A percentile compares a stretch with the other conserved stretches of the same genome.
These are phyloP conservation scores for Amanita pallidorosea DNA, from an alignment of 768 basidiomycete genomes.

Conservation along the genomic window DNA sequence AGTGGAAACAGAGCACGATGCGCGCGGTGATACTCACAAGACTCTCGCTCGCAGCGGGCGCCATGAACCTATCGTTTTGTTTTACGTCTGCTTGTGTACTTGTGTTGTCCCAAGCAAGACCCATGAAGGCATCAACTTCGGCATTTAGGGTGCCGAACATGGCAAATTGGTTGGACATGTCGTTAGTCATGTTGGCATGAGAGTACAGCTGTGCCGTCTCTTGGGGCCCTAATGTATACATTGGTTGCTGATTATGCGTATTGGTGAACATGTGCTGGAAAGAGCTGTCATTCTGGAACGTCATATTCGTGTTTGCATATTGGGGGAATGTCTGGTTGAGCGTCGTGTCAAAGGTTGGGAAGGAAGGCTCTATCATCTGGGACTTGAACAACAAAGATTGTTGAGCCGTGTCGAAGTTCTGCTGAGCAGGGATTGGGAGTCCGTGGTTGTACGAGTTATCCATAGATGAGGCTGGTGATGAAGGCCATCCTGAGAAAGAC, in stretches of 20 bases:
- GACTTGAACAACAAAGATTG: not conserved
- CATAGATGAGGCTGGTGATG: conserved; percentile 11
- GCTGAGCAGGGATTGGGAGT: conserved; percentile 12
- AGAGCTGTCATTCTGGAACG: conserved; percentile 9
- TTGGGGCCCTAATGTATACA: conserved; percentile 9
- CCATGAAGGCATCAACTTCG: conserved; percentile 18
- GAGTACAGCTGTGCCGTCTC: conserved; percentile 17
- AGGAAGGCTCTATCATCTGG: conserved; percentile 2
- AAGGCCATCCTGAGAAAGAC: conserved; percentile 12
- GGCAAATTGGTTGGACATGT: conserved; percentile 20
- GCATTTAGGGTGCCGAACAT: conserved; percentile 18
- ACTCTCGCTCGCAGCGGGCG: conserved; percentile 18
- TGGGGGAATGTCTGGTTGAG: conserved; percentile 21
- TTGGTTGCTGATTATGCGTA: conserved; percentile 6
- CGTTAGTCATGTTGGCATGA: conserved; percentile 19
- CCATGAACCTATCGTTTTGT: conserved; percentile 20
- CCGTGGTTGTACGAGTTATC: conserved; percentile 11
- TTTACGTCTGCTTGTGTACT: conserved; percentile 16
- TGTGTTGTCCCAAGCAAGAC: conserved; percentile 19
- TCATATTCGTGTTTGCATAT: conserved; percentile 2
- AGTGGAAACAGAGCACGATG: not conserved
- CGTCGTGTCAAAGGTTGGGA: conserved; percentile 21
- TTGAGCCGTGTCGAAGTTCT: not conserved
- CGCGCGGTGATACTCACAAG: conserved; percentile 13
- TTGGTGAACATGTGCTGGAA: conserved; percentile 9